Base-by-base conservation (phyloP, 805 yeast species). In the Candida methanosorbosa region DNA sequence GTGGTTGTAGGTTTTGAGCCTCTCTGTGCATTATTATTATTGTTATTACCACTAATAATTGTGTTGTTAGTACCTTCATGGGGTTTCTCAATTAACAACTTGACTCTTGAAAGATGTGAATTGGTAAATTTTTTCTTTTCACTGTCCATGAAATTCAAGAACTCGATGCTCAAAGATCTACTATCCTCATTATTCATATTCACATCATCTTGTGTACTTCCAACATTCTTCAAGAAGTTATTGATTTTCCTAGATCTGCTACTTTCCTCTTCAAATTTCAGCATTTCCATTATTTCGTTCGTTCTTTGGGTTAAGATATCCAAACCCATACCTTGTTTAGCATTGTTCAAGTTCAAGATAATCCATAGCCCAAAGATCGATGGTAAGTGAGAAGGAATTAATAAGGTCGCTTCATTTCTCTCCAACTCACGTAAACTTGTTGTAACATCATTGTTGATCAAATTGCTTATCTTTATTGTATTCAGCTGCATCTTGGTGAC, bases 281-380 rank as follows among this genome's bases (percentile, higher is more conserved):
- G 52, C 35, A 66, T 54, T 18, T 80, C 75, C 38, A 79, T 60
- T 35, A 71, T 76, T 44, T 78, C 87, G 19, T 75, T 64, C 0
- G 76, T 56, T 34, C 64, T 67, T 22, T 47, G 46, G 13, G 46
- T 50, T 36, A 40, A 54, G 57, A 28, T 70, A 38, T n/a, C 67
- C 61, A 50, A 54, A 45, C 60, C 52, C 33, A 48, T 39, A 3
- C 54, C 52, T 82, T 86, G 79, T 43, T 72, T 72, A 31, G 61
- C 57, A 43, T 81, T 72, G 33, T 85, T 62, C 33, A 79, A 58
- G 30, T 61, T 64, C 42, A 82, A 88, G 31, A 81, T 66, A 3
- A 80, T 41, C 53, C 75, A 69, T n/a, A 80, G 60, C 1, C 92
- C 92, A 50, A 81, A 80, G 1, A 81, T 55, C 11, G 81, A 50